Evolutionary conservation across 2,329 filamentous ascomycete genomes (phyloP), one percentile per base, ranked within the genome.

Genomic region (Colletotrichum tabaci): DNA sequence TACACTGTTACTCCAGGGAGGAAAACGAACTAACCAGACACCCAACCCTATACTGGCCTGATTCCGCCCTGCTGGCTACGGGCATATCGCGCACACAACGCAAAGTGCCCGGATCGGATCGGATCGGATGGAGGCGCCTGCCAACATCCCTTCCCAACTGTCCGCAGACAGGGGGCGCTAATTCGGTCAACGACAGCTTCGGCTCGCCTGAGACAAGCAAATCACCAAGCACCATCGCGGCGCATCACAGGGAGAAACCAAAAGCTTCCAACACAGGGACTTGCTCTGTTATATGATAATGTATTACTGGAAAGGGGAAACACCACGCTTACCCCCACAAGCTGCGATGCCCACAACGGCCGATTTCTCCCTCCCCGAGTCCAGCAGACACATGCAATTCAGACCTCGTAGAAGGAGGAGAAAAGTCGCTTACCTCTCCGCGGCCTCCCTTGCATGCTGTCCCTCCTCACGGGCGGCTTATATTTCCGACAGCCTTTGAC

Each of bases 401-500:
- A 18, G 23, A 42, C 13, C 23, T 13, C 23, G 13, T 40, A 12
- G 18, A 55, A 38, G 46, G 13, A 52, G 40, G 13, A 15, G 42
- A 23, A 65, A 60, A 60, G 53, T 13, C 52, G 38, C 53, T 44
- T 30, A 26, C 53, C 53, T 53, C 38, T 53, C 53, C 44, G 15
- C 44, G 9, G 42, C 23, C 52, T 64, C 68, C 68, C 68, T 71
- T 71, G 52, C 65, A 71, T 67, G n/a, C 42, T 49, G 38, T 38
- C 38, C 53, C 42, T 50, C 21, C 56, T 40, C 52, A 55, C 26
- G 30, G 26, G 26, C 26, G 30, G 38, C 65, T 55, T 44, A 68
- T 52, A 61, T 62, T 4, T 68, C 35, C 50, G 46, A 52, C 55
- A 58, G 42, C 50, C 18, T 46, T 52, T 52, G 26, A 23, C 53